Conservation (phyloP, 345 rosid species). For the Acer yangbiense region DNA sequence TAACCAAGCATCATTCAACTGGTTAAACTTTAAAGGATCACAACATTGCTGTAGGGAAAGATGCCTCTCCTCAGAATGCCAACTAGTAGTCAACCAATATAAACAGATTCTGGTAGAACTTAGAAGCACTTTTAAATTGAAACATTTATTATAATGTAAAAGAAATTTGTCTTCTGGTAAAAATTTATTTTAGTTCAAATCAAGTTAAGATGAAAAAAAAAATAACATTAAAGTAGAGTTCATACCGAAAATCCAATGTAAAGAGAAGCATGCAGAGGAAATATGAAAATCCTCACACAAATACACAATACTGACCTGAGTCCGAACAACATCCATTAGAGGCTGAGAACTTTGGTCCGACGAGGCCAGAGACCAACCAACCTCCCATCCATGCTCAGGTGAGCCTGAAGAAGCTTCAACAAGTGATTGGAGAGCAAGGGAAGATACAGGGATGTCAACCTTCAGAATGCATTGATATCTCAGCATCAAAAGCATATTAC, state of each 20-base stretch:
- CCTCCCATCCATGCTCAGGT: slow-evolving; percentile 78
- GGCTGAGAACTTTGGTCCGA: slow-evolving; percentile 44
- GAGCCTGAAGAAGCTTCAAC: slow-evolving; percentile 72
- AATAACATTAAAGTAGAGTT: neutral
- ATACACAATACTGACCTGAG: slow-evolving; percentile 29
- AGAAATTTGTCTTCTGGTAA: neutral
- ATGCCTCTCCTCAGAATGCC: neutral
- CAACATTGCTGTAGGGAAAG: neutral
- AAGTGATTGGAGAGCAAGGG: slow-evolving; percentile 73
- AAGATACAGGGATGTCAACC: slow-evolving; percentile 84
- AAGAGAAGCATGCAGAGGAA: neutral
- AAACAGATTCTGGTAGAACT: neutral
- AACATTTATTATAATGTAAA: neutral
- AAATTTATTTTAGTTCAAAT: neutral
- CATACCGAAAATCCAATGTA: neutral
- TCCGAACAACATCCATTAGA: slow-evolving; percentile 31
- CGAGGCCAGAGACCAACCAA: slow-evolving; percentile 90
- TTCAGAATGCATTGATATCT: slow-evolving; percentile 37
- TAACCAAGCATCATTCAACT: neutral
- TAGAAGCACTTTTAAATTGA: too few relatives aligned
- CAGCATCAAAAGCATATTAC: slow-evolving; percentile 23
- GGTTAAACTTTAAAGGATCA: neutral
- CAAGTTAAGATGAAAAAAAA: neutral
- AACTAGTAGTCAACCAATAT: neutral
- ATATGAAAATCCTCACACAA: neutral